Percentiles rank a stretch among this genome's conserved stretches.
Conservation (phyloP, 202 grass and related monocot genomes). For the Carex arenaria region DNA sequence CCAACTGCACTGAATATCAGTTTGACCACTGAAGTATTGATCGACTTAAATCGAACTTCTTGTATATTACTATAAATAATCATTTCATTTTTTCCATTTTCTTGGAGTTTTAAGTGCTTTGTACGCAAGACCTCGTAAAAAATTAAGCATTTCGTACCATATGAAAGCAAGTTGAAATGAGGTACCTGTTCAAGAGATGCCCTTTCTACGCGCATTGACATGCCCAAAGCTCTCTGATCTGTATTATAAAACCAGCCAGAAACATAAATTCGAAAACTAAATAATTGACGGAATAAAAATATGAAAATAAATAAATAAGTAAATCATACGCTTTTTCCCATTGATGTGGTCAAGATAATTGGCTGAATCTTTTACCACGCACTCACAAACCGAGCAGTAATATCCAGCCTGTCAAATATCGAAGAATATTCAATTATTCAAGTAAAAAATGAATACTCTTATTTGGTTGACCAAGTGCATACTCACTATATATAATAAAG, state of each 20-base stretch:
- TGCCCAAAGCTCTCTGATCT: constrained; percentile 99
- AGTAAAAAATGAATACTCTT: background rate
- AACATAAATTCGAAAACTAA: constrained; percentile 21
- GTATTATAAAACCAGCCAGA: constrained; percentile 27
- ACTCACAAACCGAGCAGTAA: constrained; percentile 97
- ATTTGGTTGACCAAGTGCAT: background rate
- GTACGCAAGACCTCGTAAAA: background rate
- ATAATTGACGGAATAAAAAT: constrained; percentile 19
- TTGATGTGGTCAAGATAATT: constrained; percentile 99
- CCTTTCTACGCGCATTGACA: constrained; percentile 99
- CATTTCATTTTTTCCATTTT: background rate
- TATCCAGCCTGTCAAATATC: constrained; percentile 70
- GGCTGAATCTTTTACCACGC: constrained; percentile 98
- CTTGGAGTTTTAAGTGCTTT: background rate
- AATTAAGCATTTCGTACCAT: background rate
- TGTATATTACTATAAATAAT: background rate
- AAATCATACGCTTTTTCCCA: constrained; percentile 93
- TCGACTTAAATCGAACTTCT: background rate
- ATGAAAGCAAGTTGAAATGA: constrained; percentile 15
- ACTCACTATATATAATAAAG: background rate
- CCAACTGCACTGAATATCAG: background rate
- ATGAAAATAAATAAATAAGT: constrained; percentile 20
- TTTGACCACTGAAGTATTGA: background rate
- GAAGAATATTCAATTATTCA: background rate
- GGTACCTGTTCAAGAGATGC: constrained; percentile 91